Evolutionary conservation across 1,139 yeast genomes (phyloP), one percentile per base, ranked within the genome.

Genomic region (Kodamaea fungicola): DNA sequence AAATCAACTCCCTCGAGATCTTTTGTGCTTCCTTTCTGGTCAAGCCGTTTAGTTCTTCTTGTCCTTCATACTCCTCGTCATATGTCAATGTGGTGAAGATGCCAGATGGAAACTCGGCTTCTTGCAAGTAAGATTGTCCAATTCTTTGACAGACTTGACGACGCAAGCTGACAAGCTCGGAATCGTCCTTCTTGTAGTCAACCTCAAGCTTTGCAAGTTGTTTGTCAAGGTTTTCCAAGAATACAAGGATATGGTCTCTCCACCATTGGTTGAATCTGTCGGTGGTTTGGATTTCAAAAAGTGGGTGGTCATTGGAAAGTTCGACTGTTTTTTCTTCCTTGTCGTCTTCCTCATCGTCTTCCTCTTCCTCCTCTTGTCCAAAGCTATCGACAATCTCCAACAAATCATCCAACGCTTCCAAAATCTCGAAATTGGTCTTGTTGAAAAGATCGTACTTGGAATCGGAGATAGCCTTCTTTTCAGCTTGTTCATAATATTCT

Each of bases 321-420:
- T 65, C 62, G 9, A 67, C 47, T 16, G 51, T 61, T 8, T 53
- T 59, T 1, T 54, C 61, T 2, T 55, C 61, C 9, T 19, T 54
- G 4, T 51, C 65, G 5, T 58, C 63, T 5, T 54, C 62, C 4
- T 56, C 61, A 7, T 21, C 55, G 16, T 52, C 60, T 38, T 77
- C 84, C 30, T 68, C 73, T 32, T 64, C 54, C 13, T 67, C 65
- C 23, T 70, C 71, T 32, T 65, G 67, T 8, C 87, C 87, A 46
- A 81, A 83, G 46, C 80, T 78, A 41, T 78, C 82, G 13, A 80
- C 68, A 44, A 81, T 74, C 41, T 83, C 88, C 32, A 83, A 59
- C 42, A 83, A 59, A 54, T 80, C 90, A 51, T 83, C 86, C 33
- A 80, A 59, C 7, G 75, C 69, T 39, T 73, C 74, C 44, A 80